Conservation (phyloP, 495 filamentous ascomycete genomes). For the Cairneyella variabilis region DNA sequence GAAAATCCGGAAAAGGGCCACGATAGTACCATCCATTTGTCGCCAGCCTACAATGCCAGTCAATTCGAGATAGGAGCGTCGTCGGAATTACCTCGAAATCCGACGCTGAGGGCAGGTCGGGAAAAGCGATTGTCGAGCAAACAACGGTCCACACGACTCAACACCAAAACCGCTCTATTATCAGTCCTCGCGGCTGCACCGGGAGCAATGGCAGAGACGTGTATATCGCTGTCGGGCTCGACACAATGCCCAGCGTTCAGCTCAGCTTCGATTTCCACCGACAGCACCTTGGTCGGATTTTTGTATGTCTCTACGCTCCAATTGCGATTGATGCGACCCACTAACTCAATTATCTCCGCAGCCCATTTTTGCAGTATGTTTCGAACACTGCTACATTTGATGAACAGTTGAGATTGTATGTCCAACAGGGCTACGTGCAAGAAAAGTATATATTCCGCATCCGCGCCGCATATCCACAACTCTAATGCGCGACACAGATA, state of each 20-base stretch:
- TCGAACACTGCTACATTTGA: slow-evolving; percentile 77
- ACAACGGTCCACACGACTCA: slow-evolving; percentile 10
- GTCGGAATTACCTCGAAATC: slow-evolving; percentile 3
- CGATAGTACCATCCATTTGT: slow-evolving; percentile 12
- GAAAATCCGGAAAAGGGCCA: slow-evolving; percentile 8
- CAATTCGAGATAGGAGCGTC: slow-evolving; percentile 1
- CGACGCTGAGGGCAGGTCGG: not conserved
- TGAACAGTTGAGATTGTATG: slow-evolving; percentile 63
- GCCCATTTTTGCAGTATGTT: slow-evolving; percentile 84
- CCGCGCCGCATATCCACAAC: slow-evolving; percentile 1
- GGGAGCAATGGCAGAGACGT: slow-evolving; percentile 41
- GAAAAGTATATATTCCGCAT: slow-evolving; percentile 56
- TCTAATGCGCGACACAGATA: slow-evolving; percentile 52
- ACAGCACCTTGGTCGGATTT: slow-evolving; percentile 53
- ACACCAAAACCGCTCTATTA: slow-evolving; percentile 21
- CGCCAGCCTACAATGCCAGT: slow-evolving; percentile 13
- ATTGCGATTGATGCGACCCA: not conserved
- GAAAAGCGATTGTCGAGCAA: slow-evolving; percentile 1
- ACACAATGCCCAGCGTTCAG: slow-evolving; percentile 81
- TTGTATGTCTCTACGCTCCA: slow-evolving; percentile 63
- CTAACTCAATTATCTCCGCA: slow-evolving; percentile 31
- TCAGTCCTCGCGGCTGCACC: slow-evolving; percentile 32
- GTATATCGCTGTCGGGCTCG: slow-evolving; percentile 77
- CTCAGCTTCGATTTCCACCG: slow-evolving; percentile 75
- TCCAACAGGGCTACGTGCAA: slow-evolving; percentile 68